A percentile compares a stretch with the other conserved stretches of the same genome.
Conservation (phyloP, 352 stramenopile genomes). For the Phytopythium helicoides region DNA sequence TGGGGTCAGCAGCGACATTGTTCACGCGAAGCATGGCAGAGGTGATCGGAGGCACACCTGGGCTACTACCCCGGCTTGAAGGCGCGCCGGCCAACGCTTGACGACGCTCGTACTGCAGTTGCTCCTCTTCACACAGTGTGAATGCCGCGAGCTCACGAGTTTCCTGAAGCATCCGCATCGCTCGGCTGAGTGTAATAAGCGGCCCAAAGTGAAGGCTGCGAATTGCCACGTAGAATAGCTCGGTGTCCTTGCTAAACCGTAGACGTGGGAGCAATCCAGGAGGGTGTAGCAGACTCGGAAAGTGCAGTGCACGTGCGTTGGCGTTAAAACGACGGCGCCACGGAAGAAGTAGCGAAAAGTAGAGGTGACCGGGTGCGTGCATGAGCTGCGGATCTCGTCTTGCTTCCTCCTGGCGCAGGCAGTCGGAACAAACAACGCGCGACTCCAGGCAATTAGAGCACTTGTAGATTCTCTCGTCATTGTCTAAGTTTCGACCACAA, state of each 20-base stretch:
- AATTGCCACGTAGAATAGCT: conserved; percentile 65
- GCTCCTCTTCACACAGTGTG: conserved; percentile 58
- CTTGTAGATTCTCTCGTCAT: conserved; percentile 44
- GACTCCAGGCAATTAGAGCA: conserved; percentile 58
- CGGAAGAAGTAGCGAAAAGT: conserved; percentile 45
- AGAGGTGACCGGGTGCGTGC: conserved; percentile 63
- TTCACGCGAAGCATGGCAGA: not conserved
- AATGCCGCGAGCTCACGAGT: conserved; percentile 61
- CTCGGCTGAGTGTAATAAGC: conserved; percentile 42
- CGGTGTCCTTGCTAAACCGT: conserved; percentile 45
- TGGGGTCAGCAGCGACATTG: too few species aligned
- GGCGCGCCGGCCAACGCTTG: not conserved
- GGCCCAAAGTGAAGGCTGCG: conserved; percentile 65
- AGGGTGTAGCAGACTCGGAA: conserved; percentile 39
- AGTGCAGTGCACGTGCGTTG: conserved; percentile 24
- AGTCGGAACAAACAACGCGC: conserved; percentile 44
- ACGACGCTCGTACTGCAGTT: conserved; percentile 28
- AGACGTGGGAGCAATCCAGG: conserved; percentile 52
- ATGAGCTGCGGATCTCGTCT: conserved; percentile 35
- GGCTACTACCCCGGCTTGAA: not conserved
- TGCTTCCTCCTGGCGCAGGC: conserved; percentile 42
- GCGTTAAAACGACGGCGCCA: conserved; percentile 33
- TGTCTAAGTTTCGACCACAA: conserved; percentile 22
- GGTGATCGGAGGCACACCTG: not conserved
- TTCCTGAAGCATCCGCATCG: conserved; percentile 48